Conservation (phyloP, 2,329 filamentous ascomycete genomes). For the Apiospora marii region DNA sequence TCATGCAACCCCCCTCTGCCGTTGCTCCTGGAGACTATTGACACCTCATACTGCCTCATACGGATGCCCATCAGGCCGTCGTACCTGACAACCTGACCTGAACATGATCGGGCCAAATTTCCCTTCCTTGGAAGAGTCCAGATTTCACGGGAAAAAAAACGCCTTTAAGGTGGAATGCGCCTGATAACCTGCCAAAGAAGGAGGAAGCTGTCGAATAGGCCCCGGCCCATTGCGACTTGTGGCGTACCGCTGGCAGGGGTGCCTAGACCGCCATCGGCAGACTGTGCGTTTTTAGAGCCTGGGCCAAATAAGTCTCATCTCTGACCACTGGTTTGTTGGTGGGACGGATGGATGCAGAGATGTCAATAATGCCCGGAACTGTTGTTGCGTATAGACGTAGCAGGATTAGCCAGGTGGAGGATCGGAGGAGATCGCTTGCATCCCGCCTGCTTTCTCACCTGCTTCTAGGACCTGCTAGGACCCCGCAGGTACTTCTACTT, state of each 20-base stretch:
- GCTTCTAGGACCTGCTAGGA: neutral
- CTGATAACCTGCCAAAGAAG: neutral
- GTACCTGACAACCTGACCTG: slow-evolving; percentile 5
- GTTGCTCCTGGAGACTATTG: slow-evolving; percentile 16
- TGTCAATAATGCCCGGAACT: slow-evolving; percentile 7
- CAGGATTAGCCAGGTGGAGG: neutral
- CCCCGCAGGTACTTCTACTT: neutral
- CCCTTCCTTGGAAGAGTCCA: slow-evolving; percentile 7
- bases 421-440: slow-evolving; percentile 12
- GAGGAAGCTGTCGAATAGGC: neutral
- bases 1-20: neutral
- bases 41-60: neutral
- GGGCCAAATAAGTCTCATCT: slow-evolving; percentile 16
- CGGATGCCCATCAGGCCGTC: neutral
- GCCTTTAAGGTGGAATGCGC: neutral
- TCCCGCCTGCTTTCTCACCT: slow-evolving; percentile 6
- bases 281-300: slow-evolving; percentile 19
- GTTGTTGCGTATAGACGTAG: neutral
- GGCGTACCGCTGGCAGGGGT: slow-evolving; percentile 14
- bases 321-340: slow-evolving; percentile 17
- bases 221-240: slow-evolving; percentile 3
- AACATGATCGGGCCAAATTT: slow-evolving; percentile 7
- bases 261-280: slow-evolving; percentile 18
- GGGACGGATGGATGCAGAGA: slow-evolving; percentile 19
- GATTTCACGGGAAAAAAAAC: neutral